phyloP scores from a whole-genome alignment of 208 protist species.

The Trypanosomatidae sp. region DNA sequence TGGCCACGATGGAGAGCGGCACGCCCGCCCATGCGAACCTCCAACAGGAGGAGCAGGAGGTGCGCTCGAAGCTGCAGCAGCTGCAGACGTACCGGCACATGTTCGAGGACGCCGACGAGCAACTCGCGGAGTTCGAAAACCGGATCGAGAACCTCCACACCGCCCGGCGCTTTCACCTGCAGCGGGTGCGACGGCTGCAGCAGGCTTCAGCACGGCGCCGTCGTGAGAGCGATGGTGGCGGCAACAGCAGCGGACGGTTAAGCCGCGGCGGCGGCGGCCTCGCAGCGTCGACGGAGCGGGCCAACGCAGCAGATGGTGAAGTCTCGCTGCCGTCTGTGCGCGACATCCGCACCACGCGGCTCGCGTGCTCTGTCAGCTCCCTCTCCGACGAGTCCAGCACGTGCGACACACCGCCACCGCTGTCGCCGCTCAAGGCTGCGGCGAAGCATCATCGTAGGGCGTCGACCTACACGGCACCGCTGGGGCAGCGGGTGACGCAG shows the following conservation, averaged over 20 bases:
- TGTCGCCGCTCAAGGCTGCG: no score
- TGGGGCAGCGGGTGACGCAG: no score
- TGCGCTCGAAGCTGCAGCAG: conserved; percentile 42
- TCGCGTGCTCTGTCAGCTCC: no score
- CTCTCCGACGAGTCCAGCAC: no score
- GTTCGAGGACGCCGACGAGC: conserved; percentile 45
- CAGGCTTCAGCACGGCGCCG: not conserved
- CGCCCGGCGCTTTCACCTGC: conserved; percentile 56
- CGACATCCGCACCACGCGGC: conserved; percentile 16
- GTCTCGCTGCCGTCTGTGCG: conserved; percentile 26
- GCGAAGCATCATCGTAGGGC: no score
- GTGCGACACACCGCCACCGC: no score
- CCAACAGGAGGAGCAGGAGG: conserved; percentile 17
- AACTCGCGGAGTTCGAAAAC: conserved; percentile 65
- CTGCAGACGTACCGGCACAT: conserved; percentile 50
- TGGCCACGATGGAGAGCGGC: conserved; percentile 10
- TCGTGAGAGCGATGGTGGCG: not conserved
- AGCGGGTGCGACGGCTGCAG: conserved; percentile 62
- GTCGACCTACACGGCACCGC: no score
- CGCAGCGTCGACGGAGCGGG: no score
- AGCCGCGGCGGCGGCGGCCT: no score
- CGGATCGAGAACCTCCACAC: conserved; percentile 76
- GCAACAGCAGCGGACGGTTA: no score
- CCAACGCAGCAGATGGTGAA: no score
- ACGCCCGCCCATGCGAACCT: conserved; percentile 15